A percentile compares a stretch with the other conserved stretches of the same genome.
Evolutionary conservation across 768 basidiomycete genomes (phyloP).

Genomic region (Boletellus sp.): DNA sequence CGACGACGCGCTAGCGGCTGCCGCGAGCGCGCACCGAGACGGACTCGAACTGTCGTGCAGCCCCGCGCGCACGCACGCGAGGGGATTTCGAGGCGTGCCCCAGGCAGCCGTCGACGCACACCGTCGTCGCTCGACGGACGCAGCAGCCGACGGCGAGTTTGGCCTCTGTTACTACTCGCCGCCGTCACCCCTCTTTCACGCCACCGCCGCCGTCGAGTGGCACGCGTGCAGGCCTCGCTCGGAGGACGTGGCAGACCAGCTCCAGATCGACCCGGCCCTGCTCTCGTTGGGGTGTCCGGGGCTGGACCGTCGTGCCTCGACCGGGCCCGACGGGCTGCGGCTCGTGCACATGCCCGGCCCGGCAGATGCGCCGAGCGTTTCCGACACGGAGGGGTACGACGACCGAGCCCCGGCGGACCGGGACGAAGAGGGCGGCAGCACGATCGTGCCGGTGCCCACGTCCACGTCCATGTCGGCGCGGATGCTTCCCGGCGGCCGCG

Average conservation of each 20-base stretch:
- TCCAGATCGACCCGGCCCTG: constrained; percentile 29
- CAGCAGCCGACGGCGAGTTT: neutral
- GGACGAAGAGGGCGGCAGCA: neutral
- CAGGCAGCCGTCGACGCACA: too few species aligned
- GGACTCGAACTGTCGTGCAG: neutral
- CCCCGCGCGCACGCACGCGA: constrained; percentile 7
- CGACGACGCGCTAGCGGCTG: neutral
- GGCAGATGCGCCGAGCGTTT: too few species aligned
- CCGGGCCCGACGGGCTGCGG: neutral
- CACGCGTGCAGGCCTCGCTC: neutral
- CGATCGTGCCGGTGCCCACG: neutral
- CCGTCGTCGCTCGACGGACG: too few species aligned
- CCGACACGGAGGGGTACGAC: too few species aligned
- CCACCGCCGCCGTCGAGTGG: too few species aligned
- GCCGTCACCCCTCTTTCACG: constrained; percentile 6
- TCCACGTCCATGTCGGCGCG: neutral
- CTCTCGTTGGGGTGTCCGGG: constrained; percentile 17
- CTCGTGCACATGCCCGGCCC: too few species aligned
- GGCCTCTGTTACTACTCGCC: constrained; percentile 18
- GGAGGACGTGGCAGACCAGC: neutral
- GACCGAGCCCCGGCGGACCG: too few species aligned
- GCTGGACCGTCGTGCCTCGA: neutral
- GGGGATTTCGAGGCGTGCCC: neutral
- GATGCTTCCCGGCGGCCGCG: neutral
- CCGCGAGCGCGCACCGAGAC: neutral